These are phyloP conservation scores for Chondrus crispus DNA, from an alignment of 23 red algal species.

Conservation along the genomic window DNA sequence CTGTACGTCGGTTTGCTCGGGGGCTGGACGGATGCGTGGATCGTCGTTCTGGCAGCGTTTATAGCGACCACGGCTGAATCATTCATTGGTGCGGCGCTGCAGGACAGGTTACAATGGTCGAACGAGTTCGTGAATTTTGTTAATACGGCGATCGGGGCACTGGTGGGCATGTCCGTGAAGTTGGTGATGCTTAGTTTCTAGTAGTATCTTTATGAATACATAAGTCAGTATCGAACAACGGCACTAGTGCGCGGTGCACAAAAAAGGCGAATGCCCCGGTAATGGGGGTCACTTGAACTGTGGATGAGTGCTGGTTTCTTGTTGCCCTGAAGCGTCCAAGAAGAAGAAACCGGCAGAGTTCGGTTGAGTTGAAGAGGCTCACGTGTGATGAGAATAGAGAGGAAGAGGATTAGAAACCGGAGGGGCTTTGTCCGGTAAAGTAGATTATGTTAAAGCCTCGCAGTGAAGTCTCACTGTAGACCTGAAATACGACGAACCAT, in stretches of 20 bases:
- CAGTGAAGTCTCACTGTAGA: not conserved
- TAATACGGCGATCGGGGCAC: conserved; percentile 80
- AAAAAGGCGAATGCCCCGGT: no score
- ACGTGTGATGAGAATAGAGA: not conserved
- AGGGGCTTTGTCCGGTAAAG: conserved; percentile 22
- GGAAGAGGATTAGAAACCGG: conserved; percentile 19
- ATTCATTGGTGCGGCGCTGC: conserved; percentile 73
- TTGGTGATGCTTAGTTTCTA: not conserved
- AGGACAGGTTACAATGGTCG: conserved; percentile 61
- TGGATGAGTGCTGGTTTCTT: no score
- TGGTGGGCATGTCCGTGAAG: conserved; percentile 21
- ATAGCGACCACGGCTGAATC: conserved; percentile 75
- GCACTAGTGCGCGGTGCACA: no score
- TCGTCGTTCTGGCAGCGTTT: conserved; percentile 54
- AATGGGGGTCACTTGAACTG: no score
- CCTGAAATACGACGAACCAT: conserved; percentile 52
- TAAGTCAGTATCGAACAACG: no score
- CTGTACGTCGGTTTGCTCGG: conserved; percentile 39
- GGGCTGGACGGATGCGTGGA: not conserved
- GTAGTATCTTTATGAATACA: no score
- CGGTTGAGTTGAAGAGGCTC: no score
- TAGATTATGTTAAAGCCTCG: conserved; percentile 23
- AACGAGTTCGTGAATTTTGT: conserved; percentile 95
- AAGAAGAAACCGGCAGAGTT: no score
- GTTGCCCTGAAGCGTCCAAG: no score